Evolutionary conservation across 2,329 filamentous ascomycete species (phyloP).

Genomic region (Colletotrichum phormii): DNA sequence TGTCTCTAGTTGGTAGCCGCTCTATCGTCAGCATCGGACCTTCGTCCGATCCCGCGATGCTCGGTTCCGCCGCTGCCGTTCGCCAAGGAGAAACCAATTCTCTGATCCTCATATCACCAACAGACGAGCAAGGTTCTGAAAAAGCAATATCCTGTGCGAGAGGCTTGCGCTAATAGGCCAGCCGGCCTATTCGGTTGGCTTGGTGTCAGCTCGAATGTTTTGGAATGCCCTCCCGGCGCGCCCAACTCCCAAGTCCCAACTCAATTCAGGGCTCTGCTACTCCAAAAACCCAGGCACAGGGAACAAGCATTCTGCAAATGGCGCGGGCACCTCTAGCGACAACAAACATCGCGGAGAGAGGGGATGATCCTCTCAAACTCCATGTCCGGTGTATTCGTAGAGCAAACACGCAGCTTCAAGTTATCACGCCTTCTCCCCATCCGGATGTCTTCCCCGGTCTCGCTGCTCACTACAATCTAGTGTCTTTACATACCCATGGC

Average conservation of each 20-base stretch:
- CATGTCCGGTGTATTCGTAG: not conserved
- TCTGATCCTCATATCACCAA: constrained; percentile 4
- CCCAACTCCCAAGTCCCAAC: not conserved
- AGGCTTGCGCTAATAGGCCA: constrained; percentile 17
- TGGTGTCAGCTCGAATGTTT: constrained; percentile 20
- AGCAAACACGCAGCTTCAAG: constrained; percentile 10
- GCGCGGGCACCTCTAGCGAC: constrained; percentile 1
- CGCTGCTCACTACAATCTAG: not conserved
- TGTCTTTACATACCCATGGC: not conserved
- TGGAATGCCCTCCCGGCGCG: constrained; percentile 8
- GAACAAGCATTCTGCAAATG: constrained; percentile 18
- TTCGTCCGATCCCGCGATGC: constrained; percentile 11
- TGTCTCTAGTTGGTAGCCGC: constrained; percentile 3
- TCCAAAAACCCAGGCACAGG: constrained; percentile 30
- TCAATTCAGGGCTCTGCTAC: constrained; percentile 14
- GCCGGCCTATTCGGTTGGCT: not conserved
- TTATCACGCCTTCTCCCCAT: not conserved
- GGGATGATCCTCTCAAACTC: constrained; percentile 4
- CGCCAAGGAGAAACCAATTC: not conserved
- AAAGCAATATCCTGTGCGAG: not conserved
- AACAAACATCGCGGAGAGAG: constrained; percentile 29
- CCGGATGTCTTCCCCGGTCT: constrained; percentile 18
- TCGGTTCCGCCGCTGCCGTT: constrained; percentile 8
- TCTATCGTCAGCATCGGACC: constrained; percentile 15
- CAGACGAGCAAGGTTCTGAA: constrained; percentile 6